Base-by-base conservation (phyloP, 2,329 filamentous ascomycete genomes). In the Mariannaea sp. region DNA sequence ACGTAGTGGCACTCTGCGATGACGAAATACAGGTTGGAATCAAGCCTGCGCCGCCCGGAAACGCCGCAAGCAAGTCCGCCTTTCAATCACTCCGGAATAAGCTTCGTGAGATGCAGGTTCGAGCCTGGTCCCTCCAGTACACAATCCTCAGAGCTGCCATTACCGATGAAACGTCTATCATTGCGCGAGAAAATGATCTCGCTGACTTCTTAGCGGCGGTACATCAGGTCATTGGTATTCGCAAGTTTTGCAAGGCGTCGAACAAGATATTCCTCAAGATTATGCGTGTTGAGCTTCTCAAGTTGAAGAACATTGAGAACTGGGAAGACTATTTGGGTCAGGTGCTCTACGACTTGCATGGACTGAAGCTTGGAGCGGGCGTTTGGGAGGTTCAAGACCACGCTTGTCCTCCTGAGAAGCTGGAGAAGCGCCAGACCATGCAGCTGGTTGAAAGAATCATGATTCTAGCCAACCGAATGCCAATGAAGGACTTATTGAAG, bases 211-310 rank as follows among this genome's bases (percentile, higher is more conserved):
- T 99, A 32, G 86, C 90, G 6, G 84, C 88, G 9, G 82, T 96
- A 5, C 94, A 99, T 68, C 86, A 91, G 66, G 88, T 89, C 4
- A 76, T 97, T 29, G 94, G 94, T 2, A 78, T 92, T 45, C 88
- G 94, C 55, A 88, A 88, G 57, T 89, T 88, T 70, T 97, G 92
- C 79, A 93, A 90, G 66, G 80, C 83, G 3, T 90, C 90, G 0
- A 90, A 92, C 68, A 93, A 94, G 68, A 84, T 90, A 14, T 94
- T 99, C 72, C 79, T 97, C 20, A 92, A 92, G 68, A 83, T 97
- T 71, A 88, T 94, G 76, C 93, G 92, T 51, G 81, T 89, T 5
- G 94, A 99, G 68, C 79, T 97, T 39, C 78, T 96, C 20, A 85
- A 85, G 42, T 80, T 93, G 62, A 84, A 86, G 58, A 83, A 88